Evolutionary conservation across 169 alveolate genomes (phyloP), one percentile per base, ranked within the genome.

Genomic region (Besnoitia besnoiti): DNA sequence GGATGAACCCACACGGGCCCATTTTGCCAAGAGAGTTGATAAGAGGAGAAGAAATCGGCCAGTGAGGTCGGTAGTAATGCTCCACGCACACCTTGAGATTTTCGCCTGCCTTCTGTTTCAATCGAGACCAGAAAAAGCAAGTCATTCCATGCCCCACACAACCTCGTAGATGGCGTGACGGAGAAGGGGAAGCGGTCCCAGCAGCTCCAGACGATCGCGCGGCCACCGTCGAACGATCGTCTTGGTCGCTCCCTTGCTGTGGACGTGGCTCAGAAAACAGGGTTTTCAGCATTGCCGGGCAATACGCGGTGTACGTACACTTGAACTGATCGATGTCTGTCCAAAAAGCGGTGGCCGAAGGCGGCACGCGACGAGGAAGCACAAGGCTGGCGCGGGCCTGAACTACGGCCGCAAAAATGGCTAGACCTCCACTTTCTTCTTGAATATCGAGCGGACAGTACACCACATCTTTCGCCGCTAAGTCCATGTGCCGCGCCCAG

Each of bases 71-170:
- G 59, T 30, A 77, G 40, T 77, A 35, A 35, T 46, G 40, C 35
- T 77, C 87, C 62, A 77, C 87, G 24, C 33, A 77, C 8, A 30
- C n/a, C 80, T 37, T 67, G 27, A 67, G 33, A n/a, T 7, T 67
- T 19, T n/a, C 44, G 46, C 80, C 80, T 0, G 80, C 80, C 40
- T 77, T 59, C 59, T 77, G 14, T 12, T 33, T 39, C 61, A 77
- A 24, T 7, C 87, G 50, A 5, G 37, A 35, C 87, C 87, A 77
- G 47, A 27, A 21, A 24, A 39, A 39, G 27, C 47, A 12, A 24
- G 87, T 77, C 87, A 77, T 77, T 0, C 87, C 87, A 21, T 77
- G 16, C n/a, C 87, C 87, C n/a, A 42, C 59, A 46, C 87, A 77
- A 5, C 87, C 87, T 40, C 87, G 87, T 8, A 77, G 59, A 35